Percentiles rank a stretch among this genome's conserved stretches.
These are phyloP conservation scores for Trichophyton benhamiae DNA, from an alignment of 2,329 filamentous ascomycete genomes.

Conservation along the genomic window DNA sequence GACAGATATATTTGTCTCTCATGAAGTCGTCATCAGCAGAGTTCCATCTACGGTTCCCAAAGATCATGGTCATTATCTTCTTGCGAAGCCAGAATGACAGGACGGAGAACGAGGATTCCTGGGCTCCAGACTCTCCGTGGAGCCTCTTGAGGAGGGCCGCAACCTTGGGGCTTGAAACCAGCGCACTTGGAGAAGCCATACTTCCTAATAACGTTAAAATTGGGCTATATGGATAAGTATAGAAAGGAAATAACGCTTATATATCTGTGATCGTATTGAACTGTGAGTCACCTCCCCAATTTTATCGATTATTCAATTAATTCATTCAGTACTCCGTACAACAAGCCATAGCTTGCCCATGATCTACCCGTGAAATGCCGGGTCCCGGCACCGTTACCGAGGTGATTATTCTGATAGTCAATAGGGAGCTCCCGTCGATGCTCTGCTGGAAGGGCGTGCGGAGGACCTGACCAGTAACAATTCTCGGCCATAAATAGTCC, in stretches of 20 bases:
- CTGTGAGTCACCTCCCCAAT: not conserved
- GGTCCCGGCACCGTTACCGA: not conserved
- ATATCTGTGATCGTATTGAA: not conserved
- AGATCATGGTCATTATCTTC: constrained; percentile 12
- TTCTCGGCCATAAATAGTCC: too few species aligned
- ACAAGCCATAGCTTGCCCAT: not conserved
- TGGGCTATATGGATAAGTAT: not conserved
- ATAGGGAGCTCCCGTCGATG: not conserved
- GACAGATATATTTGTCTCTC: constrained; percentile 47
- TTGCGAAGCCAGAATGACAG: constrained; percentile 16
- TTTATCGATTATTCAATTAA: not conserved
- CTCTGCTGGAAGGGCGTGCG: not conserved
- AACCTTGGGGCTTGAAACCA: constrained; percentile 14
- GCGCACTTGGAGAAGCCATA: constrained; percentile 10
- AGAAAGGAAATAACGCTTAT: not conserved
- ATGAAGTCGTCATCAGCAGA: constrained; percentile 28
- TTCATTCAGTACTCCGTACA: not conserved
- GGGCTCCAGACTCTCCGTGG: constrained; percentile 22
- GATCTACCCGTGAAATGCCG: not conserved
- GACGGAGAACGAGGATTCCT: constrained; percentile 20
- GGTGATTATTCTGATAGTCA: not conserved
- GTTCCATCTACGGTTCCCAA: constrained; percentile 6
- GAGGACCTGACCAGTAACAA: not conserved
- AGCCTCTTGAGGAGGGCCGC: constrained; percentile 21
- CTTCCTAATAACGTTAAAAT: not conserved